Evolutionary conservation across 2,329 filamentous ascomycete genomes (phyloP).

Genomic region (Penicillium sp.): DNA sequence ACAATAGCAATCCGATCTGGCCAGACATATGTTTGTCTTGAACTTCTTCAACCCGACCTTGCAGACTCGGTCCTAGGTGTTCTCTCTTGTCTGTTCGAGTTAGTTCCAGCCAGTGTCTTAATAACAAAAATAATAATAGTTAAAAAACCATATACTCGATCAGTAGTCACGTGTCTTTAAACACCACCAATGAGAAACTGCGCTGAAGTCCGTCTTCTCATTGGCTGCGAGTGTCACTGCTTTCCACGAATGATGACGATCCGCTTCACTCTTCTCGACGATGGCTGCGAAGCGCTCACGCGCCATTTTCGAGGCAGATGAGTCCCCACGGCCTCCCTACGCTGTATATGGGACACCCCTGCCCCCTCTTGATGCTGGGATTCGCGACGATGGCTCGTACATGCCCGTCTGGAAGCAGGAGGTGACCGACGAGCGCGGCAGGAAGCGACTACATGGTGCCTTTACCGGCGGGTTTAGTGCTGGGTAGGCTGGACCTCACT

Average conservation of each 20-base stretch:
- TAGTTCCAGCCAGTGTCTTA: too few relatives aligned
- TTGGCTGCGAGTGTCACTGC: not conserved
- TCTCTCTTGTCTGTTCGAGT: too few relatives aligned
- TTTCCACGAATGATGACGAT: constrained; percentile 5
- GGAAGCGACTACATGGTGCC: constrained; percentile 87
- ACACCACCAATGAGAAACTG: not conserved
- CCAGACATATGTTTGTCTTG: too few relatives aligned
- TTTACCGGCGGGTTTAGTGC: constrained; percentile 97
- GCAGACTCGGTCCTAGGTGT: too few relatives aligned
- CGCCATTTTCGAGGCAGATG: constrained; percentile 70
- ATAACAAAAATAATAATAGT: too few relatives aligned
- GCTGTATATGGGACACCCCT: constrained; percentile 79
- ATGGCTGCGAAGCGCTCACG: constrained; percentile 62
- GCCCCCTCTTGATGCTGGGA: constrained; percentile 66
- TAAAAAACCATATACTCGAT: too few relatives aligned
- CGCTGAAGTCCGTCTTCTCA: not conserved
- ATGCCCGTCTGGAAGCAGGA: constrained; percentile 98
- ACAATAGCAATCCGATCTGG: too few relatives aligned
- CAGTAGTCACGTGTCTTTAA: too few relatives aligned
- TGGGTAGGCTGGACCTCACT: constrained; percentile 55
- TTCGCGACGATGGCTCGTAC: constrained; percentile 84
- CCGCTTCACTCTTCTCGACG: constrained; percentile 3
- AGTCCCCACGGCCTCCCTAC: constrained; percentile 63
- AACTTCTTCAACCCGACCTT: too few relatives aligned
- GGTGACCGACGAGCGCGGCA: constrained; percentile 83